Conservation (phyloP, 257 asterid species). For the Craterostigma plantagineum region DNA sequence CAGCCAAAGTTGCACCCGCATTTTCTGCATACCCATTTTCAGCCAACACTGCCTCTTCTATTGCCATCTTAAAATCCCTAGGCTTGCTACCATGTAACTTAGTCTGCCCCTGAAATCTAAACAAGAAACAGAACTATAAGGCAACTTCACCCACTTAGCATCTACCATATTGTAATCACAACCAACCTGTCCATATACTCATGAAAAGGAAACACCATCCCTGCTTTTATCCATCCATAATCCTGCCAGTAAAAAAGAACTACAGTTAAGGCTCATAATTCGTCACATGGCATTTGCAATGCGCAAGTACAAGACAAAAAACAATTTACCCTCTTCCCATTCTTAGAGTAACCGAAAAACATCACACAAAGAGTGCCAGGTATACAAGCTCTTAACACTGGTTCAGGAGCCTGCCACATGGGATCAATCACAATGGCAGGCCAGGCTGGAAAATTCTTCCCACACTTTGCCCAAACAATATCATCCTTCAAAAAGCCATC, state of each 20-base stretch:
- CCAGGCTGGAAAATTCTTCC: constrained; percentile 84
- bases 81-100: constrained; percentile 87
- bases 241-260: constrained; percentile 35
- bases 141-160: constrained; percentile 4
- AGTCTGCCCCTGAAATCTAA: constrained; percentile 88
- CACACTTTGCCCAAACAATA: constrained; percentile 89
- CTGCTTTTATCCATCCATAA: constrained; percentile 88
- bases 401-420: constrained; percentile 54
- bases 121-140: constrained; percentile 11
- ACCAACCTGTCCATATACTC: constrained; percentile 71
- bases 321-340: constrained; percentile 54
- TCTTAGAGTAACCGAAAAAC: constrained; percentile 73
- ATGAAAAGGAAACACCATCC: constrained; percentile 75
- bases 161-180: constrained; percentile 3
- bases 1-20: constrained; percentile 21
- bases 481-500: constrained; percentile 54
- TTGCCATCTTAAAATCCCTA: constrained; percentile 48
- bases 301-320: constrained; percentile 1
- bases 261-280: background rate
- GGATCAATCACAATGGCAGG: constrained; percentile 89
- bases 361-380: constrained; percentile 77
- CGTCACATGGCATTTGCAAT: constrained; percentile 1
- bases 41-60: constrained; percentile 73
- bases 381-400: constrained; percentile 50
- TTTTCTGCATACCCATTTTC: constrained; percentile 39